These are phyloP conservation scores for Eucalyptus paniculata DNA, from an alignment of 345 rosid genomes.

Conservation along the genomic window DNA sequence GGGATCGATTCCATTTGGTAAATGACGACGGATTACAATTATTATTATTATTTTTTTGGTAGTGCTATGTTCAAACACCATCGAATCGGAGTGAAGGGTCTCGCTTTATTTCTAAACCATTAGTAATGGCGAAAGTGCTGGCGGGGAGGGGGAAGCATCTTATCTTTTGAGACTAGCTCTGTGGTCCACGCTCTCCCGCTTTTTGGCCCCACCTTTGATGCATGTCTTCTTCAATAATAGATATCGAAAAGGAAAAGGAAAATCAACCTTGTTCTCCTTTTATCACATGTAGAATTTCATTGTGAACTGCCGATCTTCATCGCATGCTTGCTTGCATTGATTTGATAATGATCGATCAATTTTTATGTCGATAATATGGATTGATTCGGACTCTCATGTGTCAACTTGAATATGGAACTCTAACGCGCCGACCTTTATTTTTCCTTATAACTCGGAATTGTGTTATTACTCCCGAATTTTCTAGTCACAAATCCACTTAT, in stretches of 20 bases:
- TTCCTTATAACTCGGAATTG: not conserved
- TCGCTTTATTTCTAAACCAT: not conserved
- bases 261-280: not conserved
- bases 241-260: not conserved
- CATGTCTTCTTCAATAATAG: not conserved
- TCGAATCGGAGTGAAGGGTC: not conserved
- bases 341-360: not conserved
- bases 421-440: fast-evolving
- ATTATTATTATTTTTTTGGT: too few species aligned
- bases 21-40: too few species aligned
- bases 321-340: not conserved
- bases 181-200: not conserved
- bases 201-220: not conserved
- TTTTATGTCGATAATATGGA: not conserved
- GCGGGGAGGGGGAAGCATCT: not conserved
- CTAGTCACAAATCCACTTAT: not conserved
- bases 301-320: not conserved
- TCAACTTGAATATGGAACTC: not conserved
- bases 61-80: not conserved
- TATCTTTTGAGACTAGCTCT: not conserved
- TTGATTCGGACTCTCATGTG: not conserved
- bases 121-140: not conserved
- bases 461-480: not conserved
- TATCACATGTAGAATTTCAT: not conserved
- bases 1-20: not conserved